These are phyloP conservation scores for Barbarea vulgaris DNA, from an alignment of 345 rosid genomes.

Conservation along the genomic window DNA sequence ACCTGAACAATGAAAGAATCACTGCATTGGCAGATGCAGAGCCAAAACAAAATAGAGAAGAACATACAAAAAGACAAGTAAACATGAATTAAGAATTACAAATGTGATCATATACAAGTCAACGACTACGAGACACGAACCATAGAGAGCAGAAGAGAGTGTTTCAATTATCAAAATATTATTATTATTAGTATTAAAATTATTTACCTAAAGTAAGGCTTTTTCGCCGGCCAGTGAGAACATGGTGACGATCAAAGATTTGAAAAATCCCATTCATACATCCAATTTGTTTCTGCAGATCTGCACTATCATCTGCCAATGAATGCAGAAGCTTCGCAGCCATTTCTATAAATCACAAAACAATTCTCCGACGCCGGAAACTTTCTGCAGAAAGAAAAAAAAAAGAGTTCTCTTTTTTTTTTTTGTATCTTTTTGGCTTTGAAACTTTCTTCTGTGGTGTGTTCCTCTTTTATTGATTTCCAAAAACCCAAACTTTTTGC, in stretches of 20 bases:
- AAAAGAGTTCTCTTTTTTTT: background rate
- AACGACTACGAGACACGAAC: slow-evolving; percentile 39
- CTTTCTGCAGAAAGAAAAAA: slow-evolving; percentile 17
- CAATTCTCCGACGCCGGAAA: slow-evolving; percentile 34
- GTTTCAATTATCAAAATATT: slow-evolving; percentile 4
- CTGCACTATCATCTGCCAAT: slow-evolving; percentile 89
- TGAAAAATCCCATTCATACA: slow-evolving; percentile 96
- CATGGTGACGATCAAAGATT: slow-evolving; percentile 77
- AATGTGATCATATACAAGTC: slow-evolving; percentile 34
- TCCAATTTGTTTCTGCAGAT: slow-evolving; percentile 92
- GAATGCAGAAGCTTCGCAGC: slow-evolving; percentile 95
- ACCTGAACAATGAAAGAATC: background rate
- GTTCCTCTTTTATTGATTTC: slow-evolving; percentile 16
- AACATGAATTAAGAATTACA: slow-evolving; percentile 18
- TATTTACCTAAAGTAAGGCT: slow-evolving; percentile 70
- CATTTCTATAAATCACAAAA: slow-evolving; percentile 50
- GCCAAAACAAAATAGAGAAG: slow-evolving; percentile 16
- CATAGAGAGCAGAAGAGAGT: slow-evolving; percentile 25
- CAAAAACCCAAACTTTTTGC: slow-evolving; percentile 19
- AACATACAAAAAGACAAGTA: slow-evolving; percentile 2
- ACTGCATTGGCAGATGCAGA: slow-evolving; percentile 22
- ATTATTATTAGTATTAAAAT: background rate
- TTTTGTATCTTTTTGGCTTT: slow-evolving; percentile 20
- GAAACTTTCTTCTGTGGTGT: slow-evolving; percentile 17
- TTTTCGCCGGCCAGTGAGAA: slow-evolving; percentile 57